Evolutionary conservation across 2,329 filamentous ascomycete species (phyloP), one percentile per base, ranked within the genome.

Genomic region (Phialocephala subalpina): DNA sequence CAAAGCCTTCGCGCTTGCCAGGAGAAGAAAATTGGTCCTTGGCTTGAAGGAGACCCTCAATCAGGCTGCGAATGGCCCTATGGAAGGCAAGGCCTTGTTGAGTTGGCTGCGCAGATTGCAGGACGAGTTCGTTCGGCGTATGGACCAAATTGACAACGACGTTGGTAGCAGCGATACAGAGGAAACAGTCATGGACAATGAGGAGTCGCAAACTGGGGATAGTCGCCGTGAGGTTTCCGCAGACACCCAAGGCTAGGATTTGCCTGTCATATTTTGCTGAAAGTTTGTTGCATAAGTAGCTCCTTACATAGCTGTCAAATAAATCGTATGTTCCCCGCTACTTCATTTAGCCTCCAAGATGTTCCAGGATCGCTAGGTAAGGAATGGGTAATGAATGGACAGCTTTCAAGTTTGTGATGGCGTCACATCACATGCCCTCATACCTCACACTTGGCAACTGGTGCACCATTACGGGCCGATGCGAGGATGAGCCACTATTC

Each of bases 11-110:
- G 84, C 87, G 6, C 78, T 90, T 25, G 82, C 87, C 9, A 84
- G 86, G n/a, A 86, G 90, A 38, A 83, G 93, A 27, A 94, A 91
- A 67, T 78, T 97, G 14, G 83, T 97, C 1, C 80, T 96, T 8
- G 88, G 88, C 36, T 78, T 97, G 14, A 86, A 88, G 57, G 92
- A 94, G 70, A 88, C 92, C 55, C 81, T 97, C 29, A 76, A 86
- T 14, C 91, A 96, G 66, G 90, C 91, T 0, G 80, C 83, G 1
- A 82, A 87, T 18, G 90, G 90, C 0, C 82, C 81, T 0, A 90
- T 94, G 82, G 83, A 90, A 36, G 87, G 90, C 0, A 83, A 85
- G 1, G 82, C 87, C 0, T 79, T 97, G 35, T 80, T 82, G 22
- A 81, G 80, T 53, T 94, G 92, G 84, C 77, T 96, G 53, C 81